Evolutionary conservation across 2,329 filamentous ascomycete species (phyloP), one percentile per base, ranked within the genome.

Genomic region (Rutstroemia sp.): DNA sequence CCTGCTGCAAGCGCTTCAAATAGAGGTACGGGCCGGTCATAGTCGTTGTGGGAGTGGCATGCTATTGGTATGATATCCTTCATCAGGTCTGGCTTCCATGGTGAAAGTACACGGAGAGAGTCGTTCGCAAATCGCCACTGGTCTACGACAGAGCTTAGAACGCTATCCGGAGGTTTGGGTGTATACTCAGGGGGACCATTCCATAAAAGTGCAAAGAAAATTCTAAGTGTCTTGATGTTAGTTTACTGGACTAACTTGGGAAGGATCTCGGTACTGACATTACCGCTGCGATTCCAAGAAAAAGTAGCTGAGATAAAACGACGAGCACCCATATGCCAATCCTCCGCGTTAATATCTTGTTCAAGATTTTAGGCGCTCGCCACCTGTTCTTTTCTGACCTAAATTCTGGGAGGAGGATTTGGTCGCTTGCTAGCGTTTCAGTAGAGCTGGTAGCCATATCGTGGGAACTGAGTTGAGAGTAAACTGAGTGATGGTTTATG

Each of bases 1-100:
- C 83, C 83, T 48, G 78, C 74, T 5, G 77, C 76, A 27, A 87
- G 69, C 12, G 78, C 82, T 5, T 73, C 72, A 39, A 74, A 76
- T 45, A 76, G 72, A 39, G 74, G 75, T 1, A 74, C 64, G 46
- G 70, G 68, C 56, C 73, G 69, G 73, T 73, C 75, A 64, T 84
- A 84, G 61, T 84, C 82, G 64, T 84, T 86, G 66, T 82, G 76
- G 19, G 73, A 77, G 23, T 52, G 41, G 19, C 50, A 52, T 52
- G 50, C 19, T 4, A 52, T n/a, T 6, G 50, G 50, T 23, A n/a
- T 34, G 10, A 52, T 52, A 46, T 52, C 16, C 17, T 46, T 52
- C n/a, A 39, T 52, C 12, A 52, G 34, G 6, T 52, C 27, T 14
- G 39, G 8, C 17, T 4, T 37, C 50, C 37, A 52, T 16, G 39